phyloP scores from a whole-genome alignment of 139 green algal genomes.

The Trebouxia sp. region DNA sequence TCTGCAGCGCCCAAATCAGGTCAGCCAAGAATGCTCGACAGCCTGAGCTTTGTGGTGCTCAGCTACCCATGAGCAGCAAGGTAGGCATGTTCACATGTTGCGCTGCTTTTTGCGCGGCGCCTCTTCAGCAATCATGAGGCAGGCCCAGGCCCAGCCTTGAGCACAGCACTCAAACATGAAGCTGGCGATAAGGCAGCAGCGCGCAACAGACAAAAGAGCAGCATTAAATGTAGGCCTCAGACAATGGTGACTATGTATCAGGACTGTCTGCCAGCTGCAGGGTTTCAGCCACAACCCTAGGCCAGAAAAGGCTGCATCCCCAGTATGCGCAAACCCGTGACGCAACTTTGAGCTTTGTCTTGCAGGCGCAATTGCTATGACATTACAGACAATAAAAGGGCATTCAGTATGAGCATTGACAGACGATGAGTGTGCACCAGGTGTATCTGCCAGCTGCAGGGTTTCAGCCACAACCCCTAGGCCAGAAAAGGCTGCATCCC shows the following conservation, averaged over 20 bases:
- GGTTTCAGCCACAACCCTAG: constrained; percentile 69
- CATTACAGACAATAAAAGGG: too few species aligned
- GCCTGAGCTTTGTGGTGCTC: too few species aligned
- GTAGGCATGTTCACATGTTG: too few species aligned
- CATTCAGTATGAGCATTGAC: too few species aligned
- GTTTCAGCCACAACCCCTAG: constrained; percentile 70
- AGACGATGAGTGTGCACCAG: constrained; percentile 28
- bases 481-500: constrained; percentile 69
- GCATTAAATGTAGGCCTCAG: too few species aligned
- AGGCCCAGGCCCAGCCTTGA: too few species aligned
- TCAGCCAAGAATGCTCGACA: neutral
- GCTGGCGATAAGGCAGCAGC: neutral
- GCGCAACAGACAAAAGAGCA: too few species aligned
- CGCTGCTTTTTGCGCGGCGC: too few species aligned
- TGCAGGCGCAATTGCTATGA: constrained; percentile 59
- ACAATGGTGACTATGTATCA: too few species aligned
- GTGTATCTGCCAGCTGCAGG: constrained; percentile 42
- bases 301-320: constrained; percentile 69
- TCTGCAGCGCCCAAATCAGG: neutral
- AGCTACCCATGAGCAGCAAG: too few species aligned
- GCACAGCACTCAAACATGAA: neutral
- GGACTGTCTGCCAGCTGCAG: constrained; percentile 42
- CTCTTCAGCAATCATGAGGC: too few species aligned
- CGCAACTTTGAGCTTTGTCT: neutral
- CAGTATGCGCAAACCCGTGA: constrained; percentile 63